phyloP scores from a whole-genome alignment of 345 rosid species.

The Eucalyptus polyanthemos region DNA sequence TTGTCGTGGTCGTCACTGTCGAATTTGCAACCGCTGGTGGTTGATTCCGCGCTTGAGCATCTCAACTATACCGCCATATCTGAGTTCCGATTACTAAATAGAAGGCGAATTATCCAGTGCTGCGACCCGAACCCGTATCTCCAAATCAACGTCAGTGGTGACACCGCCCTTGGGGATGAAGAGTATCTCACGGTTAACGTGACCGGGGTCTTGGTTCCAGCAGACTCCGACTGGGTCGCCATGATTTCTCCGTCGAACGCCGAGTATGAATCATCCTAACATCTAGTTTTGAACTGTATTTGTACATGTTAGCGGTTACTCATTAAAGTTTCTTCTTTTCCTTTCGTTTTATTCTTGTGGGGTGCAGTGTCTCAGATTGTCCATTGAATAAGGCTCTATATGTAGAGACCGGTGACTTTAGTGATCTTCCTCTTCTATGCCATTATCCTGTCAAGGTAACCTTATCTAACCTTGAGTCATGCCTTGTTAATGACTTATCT shows the following conservation, averaged over 20 bases:
- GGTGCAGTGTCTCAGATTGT: constrained; percentile 29
- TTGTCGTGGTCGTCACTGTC: neutral
- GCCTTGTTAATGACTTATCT: neutral
- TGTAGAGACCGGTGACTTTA: constrained; percentile 43
- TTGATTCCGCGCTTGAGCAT: constrained; percentile 13
- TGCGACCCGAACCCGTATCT: constrained; percentile 7
- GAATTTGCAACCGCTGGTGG: constrained; percentile 15
- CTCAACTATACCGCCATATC: constrained; percentile 31
- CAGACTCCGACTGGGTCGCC: constrained; percentile 44
- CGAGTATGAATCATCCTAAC: constrained; percentile 5
- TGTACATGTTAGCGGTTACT: neutral
- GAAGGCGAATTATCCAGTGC: constrained; percentile 21
- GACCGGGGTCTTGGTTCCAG: constrained; percentile 27
- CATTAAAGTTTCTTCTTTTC: neutral
- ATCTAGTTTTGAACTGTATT: neutral
- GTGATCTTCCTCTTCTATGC: constrained; percentile 52
- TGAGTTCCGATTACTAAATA: constrained; percentile 34
- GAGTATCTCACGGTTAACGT: constrained; percentile 28
- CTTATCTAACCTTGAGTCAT: neutral
- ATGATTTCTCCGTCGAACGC: constrained; percentile 56
- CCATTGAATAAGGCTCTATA: constrained; percentile 10
- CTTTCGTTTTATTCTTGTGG: neutral
- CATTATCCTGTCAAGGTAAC: constrained; percentile 70
- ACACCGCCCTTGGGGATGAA: constrained; percentile 14
- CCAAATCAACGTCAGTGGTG: constrained; percentile 2